These are phyloP conservation scores for Trichosporon sp. DNA, from an alignment of 1,284 basidiomycete genomes.

Conservation along the genomic window DNA sequence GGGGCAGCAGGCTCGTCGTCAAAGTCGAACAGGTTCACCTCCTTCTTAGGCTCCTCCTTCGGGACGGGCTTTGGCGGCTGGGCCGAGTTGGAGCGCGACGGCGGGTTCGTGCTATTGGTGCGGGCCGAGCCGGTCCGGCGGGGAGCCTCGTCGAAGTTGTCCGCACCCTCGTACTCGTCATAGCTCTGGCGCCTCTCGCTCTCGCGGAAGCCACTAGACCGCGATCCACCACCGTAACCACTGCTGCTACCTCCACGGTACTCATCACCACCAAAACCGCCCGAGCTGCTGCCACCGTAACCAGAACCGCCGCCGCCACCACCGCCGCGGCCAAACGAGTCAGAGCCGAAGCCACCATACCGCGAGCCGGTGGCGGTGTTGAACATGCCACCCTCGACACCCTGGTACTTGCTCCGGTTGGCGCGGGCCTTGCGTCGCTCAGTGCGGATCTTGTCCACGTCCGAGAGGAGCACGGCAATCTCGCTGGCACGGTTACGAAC, in stretches of 20 bases:
- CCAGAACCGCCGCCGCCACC: constrained; percentile 51
- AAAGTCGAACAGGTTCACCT: constrained; percentile 71
- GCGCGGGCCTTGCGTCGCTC: constrained; percentile 89
- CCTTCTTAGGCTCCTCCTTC: constrained; percentile 50
- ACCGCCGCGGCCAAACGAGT: constrained; percentile 55
- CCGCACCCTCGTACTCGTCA: constrained; percentile 96
- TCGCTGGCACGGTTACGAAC: constrained; percentile 67
- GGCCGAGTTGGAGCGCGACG: constrained; percentile 31
- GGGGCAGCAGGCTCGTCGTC: constrained; percentile 57
- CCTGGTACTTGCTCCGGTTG: constrained; percentile 87
- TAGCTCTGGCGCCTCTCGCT: constrained; percentile 23
- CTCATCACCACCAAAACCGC: constrained; percentile 30
- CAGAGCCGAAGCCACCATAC: constrained; percentile 79
- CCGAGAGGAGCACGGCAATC: constrained; percentile 78
- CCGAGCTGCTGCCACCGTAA: constrained; percentile 16
- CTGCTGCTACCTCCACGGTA: constrained; percentile 16
- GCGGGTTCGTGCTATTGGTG: constrained; percentile 26
- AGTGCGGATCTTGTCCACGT: constrained; percentile 82
- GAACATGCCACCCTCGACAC: constrained; percentile 55
- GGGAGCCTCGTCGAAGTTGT: constrained; percentile 65
- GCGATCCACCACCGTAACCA: background rate
- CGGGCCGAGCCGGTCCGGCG: constrained; percentile 33
- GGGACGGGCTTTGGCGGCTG: constrained; percentile 50
- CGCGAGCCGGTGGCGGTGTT: constrained; percentile 51
- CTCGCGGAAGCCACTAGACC: constrained; percentile 11